Percentiles rank a stretch among this genome's conserved stretches.
Conservation (phyloP, 2,329 filamentous ascomycete species). For the Immersiporthe knoxdaviesiana region DNA sequence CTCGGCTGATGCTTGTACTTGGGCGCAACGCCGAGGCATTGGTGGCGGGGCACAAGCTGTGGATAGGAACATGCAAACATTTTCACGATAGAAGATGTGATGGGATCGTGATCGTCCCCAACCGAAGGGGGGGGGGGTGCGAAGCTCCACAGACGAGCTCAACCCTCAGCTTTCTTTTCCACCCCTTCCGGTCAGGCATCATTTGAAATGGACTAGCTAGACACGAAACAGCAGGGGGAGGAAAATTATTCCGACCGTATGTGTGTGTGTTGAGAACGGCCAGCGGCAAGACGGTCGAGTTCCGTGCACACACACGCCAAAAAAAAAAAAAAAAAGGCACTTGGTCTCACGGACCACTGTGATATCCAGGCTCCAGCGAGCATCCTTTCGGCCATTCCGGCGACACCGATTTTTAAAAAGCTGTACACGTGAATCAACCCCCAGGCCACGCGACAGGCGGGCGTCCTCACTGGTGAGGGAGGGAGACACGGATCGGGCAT, state of each 20-base stretch:
- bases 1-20: background rate
- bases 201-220: background rate
- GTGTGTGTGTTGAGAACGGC: background rate
- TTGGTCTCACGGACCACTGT: background rate
- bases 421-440: background rate
- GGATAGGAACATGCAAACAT: too few relatives aligned
- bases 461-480: background rate
- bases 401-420: background rate
- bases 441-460: background rate
- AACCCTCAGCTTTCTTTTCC: background rate
- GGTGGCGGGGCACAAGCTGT: background rate
- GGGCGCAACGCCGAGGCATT: background rate
- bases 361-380: background rate
- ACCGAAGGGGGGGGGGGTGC: background rate
- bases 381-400: conserved; percentile 1
- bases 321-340: background rate
- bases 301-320: background rate
- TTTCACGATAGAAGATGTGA: background rate
- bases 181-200: background rate
- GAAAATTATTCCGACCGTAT: background rate
- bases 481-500: background rate
- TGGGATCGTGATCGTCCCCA: background rate
- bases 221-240: background rate
- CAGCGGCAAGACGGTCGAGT: background rate
- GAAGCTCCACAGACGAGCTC: background rate